These are phyloP conservation scores for Trichoderma breve DNA, from an alignment of 2,329 filamentous ascomycete species.

Conservation along the genomic window DNA sequence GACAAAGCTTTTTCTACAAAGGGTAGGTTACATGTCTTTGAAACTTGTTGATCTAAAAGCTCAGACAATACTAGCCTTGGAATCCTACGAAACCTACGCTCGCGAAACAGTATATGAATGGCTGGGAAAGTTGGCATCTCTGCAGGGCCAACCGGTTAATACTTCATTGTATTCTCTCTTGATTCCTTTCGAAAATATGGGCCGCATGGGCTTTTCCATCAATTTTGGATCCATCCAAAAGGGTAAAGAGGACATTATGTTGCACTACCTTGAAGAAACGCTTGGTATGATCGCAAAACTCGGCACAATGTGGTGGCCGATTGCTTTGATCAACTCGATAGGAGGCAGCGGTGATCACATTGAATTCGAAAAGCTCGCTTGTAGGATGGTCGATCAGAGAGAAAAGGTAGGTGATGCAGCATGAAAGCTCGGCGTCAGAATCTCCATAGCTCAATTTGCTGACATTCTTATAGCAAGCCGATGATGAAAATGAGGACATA, in stretches of 20 bases:
- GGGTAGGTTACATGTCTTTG: neutral
- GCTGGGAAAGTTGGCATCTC: conserved; percentile 24
- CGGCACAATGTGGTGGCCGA: conserved; percentile 28
- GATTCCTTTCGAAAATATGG: conserved; percentile 33
- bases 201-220: conserved; percentile 28
- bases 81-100: conserved; percentile 25
- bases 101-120: conserved; percentile 25
- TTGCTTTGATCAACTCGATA: conserved; percentile 20
- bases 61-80: neutral
- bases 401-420: neutral
- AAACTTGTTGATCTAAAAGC: neutral
- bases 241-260: conserved; percentile 27
- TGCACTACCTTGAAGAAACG: conserved; percentile 25
- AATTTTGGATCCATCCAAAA: conserved; percentile 28
- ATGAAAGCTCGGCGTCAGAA: neutral
- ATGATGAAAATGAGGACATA: conserved; percentile 27
- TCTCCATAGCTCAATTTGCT: neutral
- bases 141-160: conserved; percentile 24
- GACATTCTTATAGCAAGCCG: neutral
- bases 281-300: conserved; percentile 24
- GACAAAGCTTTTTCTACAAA: conserved; percentile 28
- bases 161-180: conserved; percentile 28
- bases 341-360: conserved; percentile 1
- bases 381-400: neutral
- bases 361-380: neutral